Conservation (phyloP, 2,329 filamentous ascomycete species). For the Aspergillus unguis region DNA sequence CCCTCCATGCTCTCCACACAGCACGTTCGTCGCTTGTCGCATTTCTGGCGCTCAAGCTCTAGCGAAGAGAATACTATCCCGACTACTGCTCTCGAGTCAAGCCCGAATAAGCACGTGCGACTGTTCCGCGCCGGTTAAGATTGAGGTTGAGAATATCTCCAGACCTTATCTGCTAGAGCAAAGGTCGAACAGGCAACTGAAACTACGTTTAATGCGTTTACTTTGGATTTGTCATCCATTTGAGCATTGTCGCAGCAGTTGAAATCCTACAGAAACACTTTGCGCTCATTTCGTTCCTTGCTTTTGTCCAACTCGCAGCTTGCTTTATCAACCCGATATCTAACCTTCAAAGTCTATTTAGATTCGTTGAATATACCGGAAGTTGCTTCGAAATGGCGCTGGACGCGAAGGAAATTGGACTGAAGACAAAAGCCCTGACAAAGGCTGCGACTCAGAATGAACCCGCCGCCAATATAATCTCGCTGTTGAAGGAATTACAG, state of each 20-base stretch:
- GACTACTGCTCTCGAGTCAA: neutral
- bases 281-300: neutral
- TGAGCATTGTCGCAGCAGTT: neutral
- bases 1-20: neutral
- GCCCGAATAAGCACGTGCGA: constrained; percentile 8
- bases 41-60: neutral
- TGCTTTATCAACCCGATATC: neutral
- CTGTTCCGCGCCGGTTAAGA: constrained; percentile 1
- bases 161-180: too few species aligned
- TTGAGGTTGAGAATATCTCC: neutral
- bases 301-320: neutral
- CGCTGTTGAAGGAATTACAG: constrained; percentile 74
- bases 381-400: constrained; percentile 45
- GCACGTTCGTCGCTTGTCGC: neutral
- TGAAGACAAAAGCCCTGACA: constrained; percentile 71
- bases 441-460: constrained; percentile 77
- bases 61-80: neutral
- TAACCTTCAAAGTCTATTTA: constrained; percentile 3
- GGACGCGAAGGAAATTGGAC: constrained; percentile 77
- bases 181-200: too few species aligned
- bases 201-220: too few species aligned
- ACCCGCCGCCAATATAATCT: constrained; percentile 66
- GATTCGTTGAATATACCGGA: neutral
- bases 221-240: neutral
- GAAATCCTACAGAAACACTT: neutral